Evolutionary conservation across 441 rosid genomes (phyloP).

Genomic region (Erodium trifolium): DNA sequence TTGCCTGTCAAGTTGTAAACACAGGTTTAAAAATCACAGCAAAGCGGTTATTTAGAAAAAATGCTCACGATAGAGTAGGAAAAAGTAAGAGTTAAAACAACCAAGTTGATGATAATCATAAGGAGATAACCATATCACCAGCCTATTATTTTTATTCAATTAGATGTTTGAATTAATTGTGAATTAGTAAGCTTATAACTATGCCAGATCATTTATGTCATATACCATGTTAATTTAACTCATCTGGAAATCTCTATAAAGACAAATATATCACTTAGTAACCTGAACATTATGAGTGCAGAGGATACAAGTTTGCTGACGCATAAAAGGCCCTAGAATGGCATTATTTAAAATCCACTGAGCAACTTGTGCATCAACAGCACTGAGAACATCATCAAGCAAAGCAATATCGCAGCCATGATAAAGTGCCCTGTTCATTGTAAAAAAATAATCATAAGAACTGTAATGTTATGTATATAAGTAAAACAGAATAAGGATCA

Average conservation of each 20-base stretch:
- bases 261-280: conserved; percentile 16
- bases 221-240: not conserved
- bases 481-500: conserved; percentile 15
- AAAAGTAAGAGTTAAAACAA: not conserved
- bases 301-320: conserved; percentile 58
- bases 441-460: conserved; percentile 16
- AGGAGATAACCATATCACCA: not conserved
- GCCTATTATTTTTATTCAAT: not conserved
- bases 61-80: not conserved
- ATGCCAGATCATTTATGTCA: not conserved
- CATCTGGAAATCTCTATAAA: conserved; percentile 9
- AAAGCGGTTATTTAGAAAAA: not conserved
- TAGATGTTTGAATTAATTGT: not conserved
- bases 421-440: conserved; percentile 66
- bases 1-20: conserved; percentile 47
- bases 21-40: conserved; percentile 4
- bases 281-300: conserved; percentile 90
- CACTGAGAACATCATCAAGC: conserved; percentile 93
- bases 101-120: not conserved
- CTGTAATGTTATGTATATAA: conserved; percentile 1
- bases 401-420: conserved; percentile 55
- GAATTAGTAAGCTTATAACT: not conserved
- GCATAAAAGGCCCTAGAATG: conserved; percentile 60
- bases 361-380: conserved; percentile 93
- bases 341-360: conserved; percentile 70